phyloP scores from a whole-genome alignment of 441 rosid species.

The Macaranga tanarius region DNA sequence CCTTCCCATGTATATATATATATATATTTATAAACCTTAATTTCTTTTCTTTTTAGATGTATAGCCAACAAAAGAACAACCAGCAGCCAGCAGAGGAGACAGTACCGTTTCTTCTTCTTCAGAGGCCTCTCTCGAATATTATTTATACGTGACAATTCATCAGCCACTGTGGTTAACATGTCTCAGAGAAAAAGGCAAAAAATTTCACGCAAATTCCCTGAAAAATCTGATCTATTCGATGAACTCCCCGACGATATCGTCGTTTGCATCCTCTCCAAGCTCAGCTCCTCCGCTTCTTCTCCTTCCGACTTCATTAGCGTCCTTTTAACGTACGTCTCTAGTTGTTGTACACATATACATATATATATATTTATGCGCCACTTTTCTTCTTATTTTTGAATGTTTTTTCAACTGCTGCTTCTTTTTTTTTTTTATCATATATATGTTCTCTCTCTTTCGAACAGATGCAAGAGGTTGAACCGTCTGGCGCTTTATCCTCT shows the following conservation, averaged over 20 bases:
- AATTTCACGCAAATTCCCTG: constrained; percentile 1
- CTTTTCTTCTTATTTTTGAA: not conserved
- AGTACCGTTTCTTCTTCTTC: not conserved
- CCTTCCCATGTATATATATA: not conserved
- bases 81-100: not conserved
- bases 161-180: constrained; percentile 9
- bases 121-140: no score
- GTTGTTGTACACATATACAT: not conserved
- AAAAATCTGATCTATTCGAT: constrained; percentile 46
- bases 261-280: constrained; percentile 53
- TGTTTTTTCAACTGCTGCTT: not conserved
- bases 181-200: constrained; percentile 35
- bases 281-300: constrained; percentile 54
- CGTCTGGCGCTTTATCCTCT: constrained; percentile 44
- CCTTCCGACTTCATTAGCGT: constrained; percentile 62
- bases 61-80: not conserved
- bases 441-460: not conserved
- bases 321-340: constrained; percentile 49
- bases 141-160: no score
- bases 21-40: not conserved
- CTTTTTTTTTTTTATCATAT: no score
- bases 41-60: not conserved
- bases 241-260: constrained; percentile 72
- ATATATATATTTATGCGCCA: not conserved
- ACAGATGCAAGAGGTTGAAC: constrained; percentile 69